These are phyloP conservation scores for Heritiera fomes DNA, from an alignment of 345 rosid species.

Conservation along the genomic window DNA sequence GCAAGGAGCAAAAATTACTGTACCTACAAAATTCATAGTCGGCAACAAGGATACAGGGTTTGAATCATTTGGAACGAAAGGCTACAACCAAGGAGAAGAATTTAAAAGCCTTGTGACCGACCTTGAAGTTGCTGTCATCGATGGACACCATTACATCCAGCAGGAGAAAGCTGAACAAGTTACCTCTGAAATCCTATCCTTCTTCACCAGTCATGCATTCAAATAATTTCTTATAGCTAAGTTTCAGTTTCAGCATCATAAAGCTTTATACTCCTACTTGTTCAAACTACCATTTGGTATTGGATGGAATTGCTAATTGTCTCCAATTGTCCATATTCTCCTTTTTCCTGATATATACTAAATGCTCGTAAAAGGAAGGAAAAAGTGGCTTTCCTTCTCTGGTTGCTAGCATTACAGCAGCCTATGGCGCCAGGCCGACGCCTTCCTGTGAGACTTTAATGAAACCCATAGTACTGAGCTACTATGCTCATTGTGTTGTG, in stretches of 20 bases:
- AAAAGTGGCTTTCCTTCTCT: neutral
- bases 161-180: conserved; percentile 5
- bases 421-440: neutral
- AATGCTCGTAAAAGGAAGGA: neutral
- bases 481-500: too few relatives aligned
- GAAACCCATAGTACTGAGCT: neutral
- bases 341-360: neutral
- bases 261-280: neutral
- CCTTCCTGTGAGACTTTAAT: neutral
- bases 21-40: neutral
- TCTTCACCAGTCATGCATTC: neutral
- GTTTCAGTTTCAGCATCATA: too few relatives aligned
- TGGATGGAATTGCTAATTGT: too few relatives aligned
- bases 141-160: conserved; percentile 15
- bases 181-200: neutral
- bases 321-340: neutral
- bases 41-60: neutral
- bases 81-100: conserved; percentile 5
- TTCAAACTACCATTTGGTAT: neutral
- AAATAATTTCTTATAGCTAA: too few relatives aligned
- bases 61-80: neutral
- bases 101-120: neutral
- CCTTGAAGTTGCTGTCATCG: conserved; percentile 8
- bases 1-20: neutral
- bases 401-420: neutral